Percentiles rank a stretch among this genome's conserved stretches.
These are phyloP conservation scores for Thielaviopsis musarum DNA, from an alignment of 2,329 filamentous ascomycete genomes.

Conservation along the genomic window DNA sequence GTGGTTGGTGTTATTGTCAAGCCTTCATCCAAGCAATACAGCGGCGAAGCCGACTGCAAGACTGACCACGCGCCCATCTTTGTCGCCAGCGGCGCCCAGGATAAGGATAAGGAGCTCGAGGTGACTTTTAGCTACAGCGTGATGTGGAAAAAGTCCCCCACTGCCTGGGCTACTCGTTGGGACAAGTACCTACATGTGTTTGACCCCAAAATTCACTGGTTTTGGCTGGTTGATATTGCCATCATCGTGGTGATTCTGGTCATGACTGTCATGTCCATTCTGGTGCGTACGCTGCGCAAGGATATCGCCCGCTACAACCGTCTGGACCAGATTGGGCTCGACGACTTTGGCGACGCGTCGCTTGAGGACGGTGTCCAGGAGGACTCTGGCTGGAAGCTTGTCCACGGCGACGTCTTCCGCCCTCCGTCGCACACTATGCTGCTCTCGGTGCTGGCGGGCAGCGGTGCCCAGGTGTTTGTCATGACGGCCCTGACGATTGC, in stretches of 20 bases:
- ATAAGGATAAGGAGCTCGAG: conserved; percentile 29
- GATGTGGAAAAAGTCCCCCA: conserved; percentile 68
- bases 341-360: conserved; percentile 67
- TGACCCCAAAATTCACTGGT: conserved; percentile 98
- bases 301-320: conserved; percentile 96
- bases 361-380: conserved; percentile 88
- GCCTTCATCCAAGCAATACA: conserved; percentile 52
- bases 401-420: conserved; percentile 94
- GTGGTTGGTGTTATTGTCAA: conserved; percentile 87
- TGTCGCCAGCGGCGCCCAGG: conserved; percentile 34
- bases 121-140: conserved; percentile 88
- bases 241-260: conserved; percentile 87
- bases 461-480: conserved; percentile 89
- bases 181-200: conserved; percentile 97
- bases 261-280: conserved; percentile 80
- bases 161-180: conserved; percentile 93
- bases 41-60: conserved; percentile 46
- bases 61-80: conserved; percentile 38
- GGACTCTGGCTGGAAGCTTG: conserved; percentile 95
- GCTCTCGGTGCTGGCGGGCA: conserved; percentile 76
- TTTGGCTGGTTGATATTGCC: conserved; percentile 90
- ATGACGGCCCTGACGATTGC: conserved; percentile 92
- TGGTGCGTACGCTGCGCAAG: conserved; percentile 75
- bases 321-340: conserved; percentile 75
- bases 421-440: conserved; percentile 68